These are phyloP conservation scores for Aciculosporium take DNA, from an alignment of 2,329 filamentous ascomycete species.

Conservation along the genomic window DNA sequence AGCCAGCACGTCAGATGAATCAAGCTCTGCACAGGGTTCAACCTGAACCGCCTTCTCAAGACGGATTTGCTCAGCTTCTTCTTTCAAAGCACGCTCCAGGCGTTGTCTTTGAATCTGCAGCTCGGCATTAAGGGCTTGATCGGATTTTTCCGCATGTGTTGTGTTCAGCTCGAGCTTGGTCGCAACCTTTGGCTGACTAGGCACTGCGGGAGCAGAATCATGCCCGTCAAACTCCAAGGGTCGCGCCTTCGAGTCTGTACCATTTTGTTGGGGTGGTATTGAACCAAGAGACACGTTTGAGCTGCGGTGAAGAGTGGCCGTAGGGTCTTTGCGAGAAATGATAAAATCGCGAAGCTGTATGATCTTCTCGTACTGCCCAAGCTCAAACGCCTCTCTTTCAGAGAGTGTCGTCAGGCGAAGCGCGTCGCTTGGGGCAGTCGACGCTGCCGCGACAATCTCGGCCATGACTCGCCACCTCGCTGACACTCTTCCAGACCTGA, in stretches of 20 bases:
- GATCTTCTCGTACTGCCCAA: slow-evolving; percentile 65
- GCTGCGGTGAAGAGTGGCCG: slow-evolving; percentile 40
- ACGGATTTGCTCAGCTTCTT: slow-evolving; percentile 56
- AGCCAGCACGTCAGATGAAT: slow-evolving; percentile 58
- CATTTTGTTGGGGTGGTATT: background rate
- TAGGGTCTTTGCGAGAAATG: slow-evolving; percentile 59
- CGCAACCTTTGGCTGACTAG: slow-evolving; percentile 25
- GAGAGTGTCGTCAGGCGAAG: slow-evolving; percentile 12
- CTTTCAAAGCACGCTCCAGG: slow-evolving; percentile 62
- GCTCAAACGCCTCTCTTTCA: slow-evolving; percentile 39
- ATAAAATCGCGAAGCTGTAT: slow-evolving; percentile 68
- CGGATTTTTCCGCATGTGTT: slow-evolving; percentile 73
- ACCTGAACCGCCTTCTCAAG: slow-evolving; percentile 29
- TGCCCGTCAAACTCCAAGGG: background rate
- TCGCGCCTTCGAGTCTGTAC: background rate
- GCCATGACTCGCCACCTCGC: background rate
- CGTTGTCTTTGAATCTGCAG: slow-evolving; percentile 65
- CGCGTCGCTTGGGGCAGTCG: background rate
- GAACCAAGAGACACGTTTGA: slow-evolving; percentile 14
- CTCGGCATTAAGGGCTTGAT: slow-evolving; percentile 70
- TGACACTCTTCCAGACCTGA: background rate
- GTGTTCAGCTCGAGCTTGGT: slow-evolving; percentile 60
- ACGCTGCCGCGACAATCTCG: slow-evolving; percentile 2
- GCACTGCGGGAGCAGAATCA: background rate
- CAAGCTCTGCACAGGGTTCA: slow-evolving; percentile 49